These are phyloP conservation scores for Entomortierella chlamydospora DNA, from an alignment of 192 early-diverging fungal species.

Conservation along the genomic window DNA sequence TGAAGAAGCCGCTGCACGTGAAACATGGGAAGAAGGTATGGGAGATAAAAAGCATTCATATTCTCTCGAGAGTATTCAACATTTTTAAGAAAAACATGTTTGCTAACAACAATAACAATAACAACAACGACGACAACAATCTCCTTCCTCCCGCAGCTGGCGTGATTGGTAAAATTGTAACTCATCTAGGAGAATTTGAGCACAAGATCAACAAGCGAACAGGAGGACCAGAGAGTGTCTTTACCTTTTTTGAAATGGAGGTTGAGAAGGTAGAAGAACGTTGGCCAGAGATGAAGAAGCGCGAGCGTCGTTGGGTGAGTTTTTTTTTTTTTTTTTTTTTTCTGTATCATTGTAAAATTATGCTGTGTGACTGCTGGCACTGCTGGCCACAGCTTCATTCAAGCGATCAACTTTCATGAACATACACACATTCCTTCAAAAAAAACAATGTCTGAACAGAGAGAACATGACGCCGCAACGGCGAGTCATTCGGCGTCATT, in stretches of 20 bases:
- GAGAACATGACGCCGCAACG: neutral
- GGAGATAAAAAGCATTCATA: too few relatives aligned
- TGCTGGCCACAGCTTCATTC: too few relatives aligned
- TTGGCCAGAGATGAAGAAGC: slow-evolving; percentile 66
- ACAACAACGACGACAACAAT: neutral
- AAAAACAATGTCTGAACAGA: slow-evolving; percentile 13
- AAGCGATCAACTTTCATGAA: too few relatives aligned
- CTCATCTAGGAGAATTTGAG: slow-evolving; percentile 62
- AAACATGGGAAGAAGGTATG: slow-evolving; percentile 74
- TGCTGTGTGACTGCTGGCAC: neutral
- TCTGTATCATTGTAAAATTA: too few relatives aligned
- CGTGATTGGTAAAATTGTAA: slow-evolving; percentile 62
- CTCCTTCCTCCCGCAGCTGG: slow-evolving; percentile 52
- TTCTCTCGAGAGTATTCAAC: too few relatives aligned
- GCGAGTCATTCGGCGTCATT: neutral
- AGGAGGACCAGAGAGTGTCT: slow-evolving; percentile 52
- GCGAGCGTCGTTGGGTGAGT: slow-evolving; percentile 61
- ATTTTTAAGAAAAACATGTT: too few relatives aligned
- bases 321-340: neutral
- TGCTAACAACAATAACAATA: neutral
- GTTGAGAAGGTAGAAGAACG: slow-evolving; percentile 62
- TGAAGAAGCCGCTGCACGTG: slow-evolving; percentile 64
- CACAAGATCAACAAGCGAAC: slow-evolving; percentile 56
- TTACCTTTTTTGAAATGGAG: slow-evolving; percentile 68
- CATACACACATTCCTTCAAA: too few relatives aligned